Conservation (phyloP, 129 eudicot genomes). For the Pseudognaphalium luteoalbum region DNA sequence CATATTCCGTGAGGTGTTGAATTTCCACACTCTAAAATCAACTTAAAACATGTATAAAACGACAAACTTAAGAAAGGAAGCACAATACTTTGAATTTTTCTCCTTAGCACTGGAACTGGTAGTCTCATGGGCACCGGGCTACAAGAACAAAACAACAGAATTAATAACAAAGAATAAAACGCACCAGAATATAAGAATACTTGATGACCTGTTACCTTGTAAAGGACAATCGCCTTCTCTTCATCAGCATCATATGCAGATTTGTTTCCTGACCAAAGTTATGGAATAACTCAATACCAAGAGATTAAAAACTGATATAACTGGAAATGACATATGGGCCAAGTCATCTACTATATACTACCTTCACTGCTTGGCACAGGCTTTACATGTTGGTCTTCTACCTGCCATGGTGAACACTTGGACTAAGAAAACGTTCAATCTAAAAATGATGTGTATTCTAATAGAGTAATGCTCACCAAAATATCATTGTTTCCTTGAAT, state of each 20-base stretch:
- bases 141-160: conserved; percentile 25
- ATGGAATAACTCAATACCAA: conserved; percentile 15
- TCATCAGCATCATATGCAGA: conserved; percentile 42
- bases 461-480: conserved; percentile 23
- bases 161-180: conserved; percentile 3
- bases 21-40: conserved; percentile 15
- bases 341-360: conserved; percentile 23
- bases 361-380: conserved; percentile 56
- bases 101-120: conserved; percentile 49
- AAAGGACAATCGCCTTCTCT: conserved; percentile 86
- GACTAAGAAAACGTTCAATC: neutral
- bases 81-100: conserved; percentile 63
- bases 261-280: conserved; percentile 56
- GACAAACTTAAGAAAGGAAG: conserved; percentile 15
- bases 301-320: conserved; percentile 3
- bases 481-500: conserved; percentile 59
- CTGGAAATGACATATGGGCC: conserved; percentile 12
- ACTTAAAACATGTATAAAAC: neutral
- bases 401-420: conserved; percentile 41
- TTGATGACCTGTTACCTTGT: conserved; percentile 53
- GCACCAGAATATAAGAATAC: conserved; percentile 2
- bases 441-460: conserved; percentile 5
- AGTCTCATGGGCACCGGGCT: conserved; percentile 68
- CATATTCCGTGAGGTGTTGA: neutral
- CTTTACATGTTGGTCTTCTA: conserved; percentile 54